Percentiles rank a stretch among this genome's conserved stretches.
These are phyloP conservation scores for Cynanchum wilfordii DNA, from an alignment of 257 asterid genomes.

Conservation along the genomic window DNA sequence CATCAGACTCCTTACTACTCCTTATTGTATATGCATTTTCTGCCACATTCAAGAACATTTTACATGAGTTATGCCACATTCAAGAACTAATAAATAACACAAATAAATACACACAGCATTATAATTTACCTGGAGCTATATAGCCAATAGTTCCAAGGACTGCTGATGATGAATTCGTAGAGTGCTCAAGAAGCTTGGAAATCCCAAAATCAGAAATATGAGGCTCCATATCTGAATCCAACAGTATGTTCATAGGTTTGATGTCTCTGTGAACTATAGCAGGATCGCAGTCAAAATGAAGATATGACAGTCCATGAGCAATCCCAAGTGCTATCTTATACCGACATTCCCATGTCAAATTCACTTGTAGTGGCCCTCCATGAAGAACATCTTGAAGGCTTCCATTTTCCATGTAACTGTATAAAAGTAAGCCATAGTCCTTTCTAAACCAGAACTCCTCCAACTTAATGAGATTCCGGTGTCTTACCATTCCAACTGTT, in stretches of 20 bases:
- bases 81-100: too few relatives aligned
- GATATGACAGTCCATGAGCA: conserved; percentile 72
- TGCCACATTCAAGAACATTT: conserved; percentile 11
- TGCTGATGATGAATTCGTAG: conserved; percentile 27
- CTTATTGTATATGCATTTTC: conserved; percentile 53
- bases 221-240: conserved; percentile 71
- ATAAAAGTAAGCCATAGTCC: conserved; percentile 61
- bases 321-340: conserved; percentile 60
- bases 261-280: conserved; percentile 68
- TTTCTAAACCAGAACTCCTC: conserved; percentile 75
- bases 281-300: conserved; percentile 82
- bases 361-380: conserved; percentile 23
- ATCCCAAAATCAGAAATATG: conserved; percentile 85
- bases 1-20: conserved; percentile 63
- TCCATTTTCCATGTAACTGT: conserved; percentile 62
- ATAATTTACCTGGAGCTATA: conserved; percentile 70
- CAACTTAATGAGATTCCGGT: conserved; percentile 64
- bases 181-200: conserved; percentile 69
- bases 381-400: conserved; percentile 74
- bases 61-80: too few relatives aligned
- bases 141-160: conserved; percentile 73
- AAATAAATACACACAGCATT: not conserved
- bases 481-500: conserved; percentile 73
- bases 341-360: conserved; percentile 51
- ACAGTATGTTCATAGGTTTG: conserved; percentile 69